Conservation (phyloP, 192 early-diverging fungal species). For the Paraglomus occultum region DNA sequence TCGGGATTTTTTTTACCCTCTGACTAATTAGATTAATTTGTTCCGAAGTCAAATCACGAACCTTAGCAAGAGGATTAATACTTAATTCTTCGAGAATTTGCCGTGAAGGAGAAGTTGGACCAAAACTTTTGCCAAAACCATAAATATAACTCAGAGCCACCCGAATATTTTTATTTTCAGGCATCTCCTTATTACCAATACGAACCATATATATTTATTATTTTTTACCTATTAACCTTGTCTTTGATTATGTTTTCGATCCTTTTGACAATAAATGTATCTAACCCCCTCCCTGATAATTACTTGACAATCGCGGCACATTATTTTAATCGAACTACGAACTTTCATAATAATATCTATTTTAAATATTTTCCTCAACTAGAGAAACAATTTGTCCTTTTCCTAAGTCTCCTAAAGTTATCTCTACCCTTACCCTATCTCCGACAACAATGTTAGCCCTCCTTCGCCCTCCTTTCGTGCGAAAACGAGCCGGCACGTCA, state of each 20-base stretch:
- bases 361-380: no score
- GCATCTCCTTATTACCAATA: slow-evolving; percentile 6
- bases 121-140: not conserved
- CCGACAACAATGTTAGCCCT: no score
- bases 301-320: slow-evolving; percentile 3
- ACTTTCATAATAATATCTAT: slow-evolving; percentile 14
- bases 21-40: not conserved
- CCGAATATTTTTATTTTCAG: slow-evolving; percentile 2
- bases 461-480: no score
- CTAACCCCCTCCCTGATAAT: not conserved
- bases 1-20: not conserved
- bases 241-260: not conserved
- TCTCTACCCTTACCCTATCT: no score
- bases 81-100: not conserved
- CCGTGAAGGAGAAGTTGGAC: not conserved
- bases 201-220: slow-evolving; percentile 9
- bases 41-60: not conserved
- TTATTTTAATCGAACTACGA: slow-evolving; percentile 11
- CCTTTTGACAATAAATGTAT: not conserved
- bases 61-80: not conserved
- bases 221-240: not conserved
- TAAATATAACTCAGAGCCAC: slow-evolving; percentile 2
- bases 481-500: no score
- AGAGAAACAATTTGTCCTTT: no score
- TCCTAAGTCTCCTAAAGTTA: no score